Evolutionary conservation across 78 protist species (phyloP), one percentile per base, ranked within the genome.

Genomic region (Pigoraptor vietnamica): DNA sequence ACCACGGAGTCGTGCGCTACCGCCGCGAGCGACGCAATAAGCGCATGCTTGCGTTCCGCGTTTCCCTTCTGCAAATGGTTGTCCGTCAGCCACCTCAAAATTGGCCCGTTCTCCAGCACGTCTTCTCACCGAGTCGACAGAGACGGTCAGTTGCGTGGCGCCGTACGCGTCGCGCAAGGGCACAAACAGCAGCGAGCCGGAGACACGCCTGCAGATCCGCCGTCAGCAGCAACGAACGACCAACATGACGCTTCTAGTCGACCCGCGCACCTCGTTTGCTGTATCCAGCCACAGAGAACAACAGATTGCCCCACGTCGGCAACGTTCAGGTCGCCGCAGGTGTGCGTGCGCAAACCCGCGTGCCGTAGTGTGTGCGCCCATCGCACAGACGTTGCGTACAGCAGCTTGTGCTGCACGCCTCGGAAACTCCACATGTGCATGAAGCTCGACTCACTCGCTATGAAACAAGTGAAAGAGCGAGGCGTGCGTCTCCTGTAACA

Each of bases 141-240:
- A 2, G 14, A 23, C 24, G 14, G 67, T 29, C 35, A 89, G 83
- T 38, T 89, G 91, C 37, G 91, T 48, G 24, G 39, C 2, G n/a
- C 91, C 91, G 23, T 23, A 40, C 34, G 81, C 84, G 79, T 89
- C 91, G 35, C 91, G 91, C 38, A 89, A 83, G 32, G 91, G 81
- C 23, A 21, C n/a, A 56, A 89, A 89, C 36, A 39, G 40, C 29
- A 89, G 38, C 33, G 10, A 1, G 29, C 23, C n/a, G 38, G 56
- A 6, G 24, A 89, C 32, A 2, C 38, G 14, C 34, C 91, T 89
- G 40, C 48, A 29, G 2, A 29, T 19, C 21, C 9, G 38, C 37
- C 33, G 37, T 14, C 33, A 10, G 10, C 29, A 36, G 87, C 40
- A n/a, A 23, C 2, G 89, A 1, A 87, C 19, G 36, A 2, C n/a